These are phyloP conservation scores for Pascua sp. DNA, from an alignment of 1,284 basidiomycete genomes.

Conservation along the genomic window DNA sequence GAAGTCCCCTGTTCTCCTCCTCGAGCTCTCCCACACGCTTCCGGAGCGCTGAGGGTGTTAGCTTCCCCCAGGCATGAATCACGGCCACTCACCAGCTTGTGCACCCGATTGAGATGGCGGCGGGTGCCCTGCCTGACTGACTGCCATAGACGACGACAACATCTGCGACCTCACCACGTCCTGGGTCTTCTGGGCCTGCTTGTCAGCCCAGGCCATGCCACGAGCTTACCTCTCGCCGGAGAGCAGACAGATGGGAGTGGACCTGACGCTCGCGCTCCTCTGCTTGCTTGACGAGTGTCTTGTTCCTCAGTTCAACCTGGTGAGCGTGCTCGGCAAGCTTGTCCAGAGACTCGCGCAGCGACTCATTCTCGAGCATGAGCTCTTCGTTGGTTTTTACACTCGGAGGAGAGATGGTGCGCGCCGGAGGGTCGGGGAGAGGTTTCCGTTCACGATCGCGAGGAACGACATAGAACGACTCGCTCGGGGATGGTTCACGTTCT, in stretches of 20 bases:
- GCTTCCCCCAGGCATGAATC: neutral
- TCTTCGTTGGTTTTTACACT: conserved; percentile 47
- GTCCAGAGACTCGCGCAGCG: conserved; percentile 44
- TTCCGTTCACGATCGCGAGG: conserved; percentile 6
- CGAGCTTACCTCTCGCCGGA: conserved; percentile 39
- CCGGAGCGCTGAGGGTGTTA: conserved; percentile 5
- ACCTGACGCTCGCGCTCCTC: conserved; percentile 40
- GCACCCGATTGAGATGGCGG: too few relatives aligned
- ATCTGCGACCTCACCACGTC: conserved; percentile 37
- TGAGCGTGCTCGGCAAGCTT: conserved; percentile 42
- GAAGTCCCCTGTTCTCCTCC: conserved; percentile 58
- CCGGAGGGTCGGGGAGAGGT: neutral
- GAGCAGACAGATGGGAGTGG: conserved; percentile 35
- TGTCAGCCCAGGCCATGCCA: neutral
- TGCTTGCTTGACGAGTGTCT: conserved; percentile 22
- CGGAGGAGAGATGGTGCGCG: conserved; percentile 3
- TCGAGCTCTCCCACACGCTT: conserved; percentile 65
- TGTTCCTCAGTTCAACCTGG: conserved; percentile 33
- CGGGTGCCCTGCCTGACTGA: too few relatives aligned
- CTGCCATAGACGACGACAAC: conserved; percentile 22
- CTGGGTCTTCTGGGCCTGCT: conserved; percentile 28
- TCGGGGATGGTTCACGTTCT: conserved; percentile 19
- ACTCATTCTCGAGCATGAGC: conserved; percentile 45
- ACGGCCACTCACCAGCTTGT: neutral
- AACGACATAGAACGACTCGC: conserved; percentile 41